These are phyloP conservation scores for Persicaria tinctoria DNA, from an alignment of 148 eudicot species.

Conservation along the genomic window DNA sequence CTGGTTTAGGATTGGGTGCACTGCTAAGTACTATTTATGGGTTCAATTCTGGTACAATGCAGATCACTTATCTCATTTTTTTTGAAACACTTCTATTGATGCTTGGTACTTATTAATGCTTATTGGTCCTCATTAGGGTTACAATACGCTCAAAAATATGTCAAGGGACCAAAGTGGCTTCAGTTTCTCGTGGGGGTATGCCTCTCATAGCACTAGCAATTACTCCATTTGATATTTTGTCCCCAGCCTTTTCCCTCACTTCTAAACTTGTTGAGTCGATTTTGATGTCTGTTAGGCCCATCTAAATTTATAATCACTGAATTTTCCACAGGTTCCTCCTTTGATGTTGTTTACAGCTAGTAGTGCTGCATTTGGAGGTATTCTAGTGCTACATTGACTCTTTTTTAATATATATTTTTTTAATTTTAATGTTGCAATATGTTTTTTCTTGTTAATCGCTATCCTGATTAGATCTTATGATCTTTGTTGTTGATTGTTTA, in stretches of 20 bases:
- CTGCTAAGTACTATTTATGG: conserved; percentile 69
- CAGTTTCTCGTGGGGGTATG: conserved; percentile 75
- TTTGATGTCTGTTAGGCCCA: not conserved
- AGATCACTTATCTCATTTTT: conserved; percentile 6
- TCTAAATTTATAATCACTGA: not conserved
- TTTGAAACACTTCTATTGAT: not conserved
- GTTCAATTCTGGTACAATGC: conserved; percentile 48
- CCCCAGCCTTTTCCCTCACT: not conserved
- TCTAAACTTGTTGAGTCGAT: not conserved
- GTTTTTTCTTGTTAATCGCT: not conserved
- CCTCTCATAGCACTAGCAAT: conserved; percentile 7
- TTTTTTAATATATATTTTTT: not conserved
- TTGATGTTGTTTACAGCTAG: conserved; percentile 51
- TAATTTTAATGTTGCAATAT: not conserved
- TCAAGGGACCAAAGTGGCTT: conserved; percentile 82
- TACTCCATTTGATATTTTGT: conserved; percentile 11
- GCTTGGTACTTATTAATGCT: conserved; percentile 10
- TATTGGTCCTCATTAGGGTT: conserved; percentile 43
- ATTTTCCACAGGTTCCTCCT: conserved; percentile 50
- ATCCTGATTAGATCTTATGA: not conserved
- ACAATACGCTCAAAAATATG: conserved; percentile 57
- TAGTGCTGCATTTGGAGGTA: conserved; percentile 83
- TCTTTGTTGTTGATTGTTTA: not conserved
- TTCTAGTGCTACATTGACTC: not conserved
- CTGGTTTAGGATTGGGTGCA: conserved; percentile 77